Conservation (phyloP, 352 stramenopile species). For the Phytophthora constricta region DNA sequence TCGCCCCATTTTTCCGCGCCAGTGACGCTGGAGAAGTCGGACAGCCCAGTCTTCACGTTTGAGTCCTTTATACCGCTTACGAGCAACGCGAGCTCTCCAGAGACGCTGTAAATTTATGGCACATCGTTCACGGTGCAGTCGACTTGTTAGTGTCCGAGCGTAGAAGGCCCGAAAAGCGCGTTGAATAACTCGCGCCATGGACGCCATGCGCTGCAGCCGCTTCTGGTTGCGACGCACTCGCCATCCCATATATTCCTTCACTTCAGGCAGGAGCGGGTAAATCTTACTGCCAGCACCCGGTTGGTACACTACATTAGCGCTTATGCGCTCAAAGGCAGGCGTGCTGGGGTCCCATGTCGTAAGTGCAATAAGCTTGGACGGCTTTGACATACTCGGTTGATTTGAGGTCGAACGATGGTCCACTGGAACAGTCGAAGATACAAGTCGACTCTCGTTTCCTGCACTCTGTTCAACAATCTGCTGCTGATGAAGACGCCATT, state of each 20-base stretch:
- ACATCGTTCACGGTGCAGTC: constrained; percentile 77
- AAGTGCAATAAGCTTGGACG: constrained; percentile 45
- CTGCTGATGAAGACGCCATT: constrained; percentile 55
- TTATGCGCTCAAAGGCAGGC: constrained; percentile 89
- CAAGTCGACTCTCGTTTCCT: constrained; percentile 11
- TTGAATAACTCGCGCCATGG: constrained; percentile 89
- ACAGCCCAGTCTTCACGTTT: constrained; percentile 91
- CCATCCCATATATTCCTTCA: constrained; percentile 97
- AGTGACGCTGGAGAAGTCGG: constrained; percentile 91
- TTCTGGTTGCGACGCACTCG: constrained; percentile 94
- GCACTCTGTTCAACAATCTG: constrained; percentile 30
- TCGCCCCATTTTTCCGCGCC: constrained; percentile 90
- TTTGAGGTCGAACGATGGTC: constrained; percentile 8
- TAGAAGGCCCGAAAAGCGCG: constrained; percentile 90
- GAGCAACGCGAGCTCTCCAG: constrained; percentile 86
- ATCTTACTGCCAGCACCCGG: constrained; percentile 86
- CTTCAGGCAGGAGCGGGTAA: constrained; percentile 86
- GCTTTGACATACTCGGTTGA: constrained; percentile 14
- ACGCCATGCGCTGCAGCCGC: constrained; percentile 87
- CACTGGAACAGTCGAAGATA: neutral
- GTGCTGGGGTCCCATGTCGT: constrained; percentile 73
- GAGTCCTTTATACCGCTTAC: constrained; percentile 75
- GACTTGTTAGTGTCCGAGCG: constrained; percentile 80
- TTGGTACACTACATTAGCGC: constrained; percentile 86
- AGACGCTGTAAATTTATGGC: constrained; percentile 89